phyloP scores from a whole-genome alignment of 495 filamentous ascomycete species.

The Aspergillus olivimuriae region DNA sequence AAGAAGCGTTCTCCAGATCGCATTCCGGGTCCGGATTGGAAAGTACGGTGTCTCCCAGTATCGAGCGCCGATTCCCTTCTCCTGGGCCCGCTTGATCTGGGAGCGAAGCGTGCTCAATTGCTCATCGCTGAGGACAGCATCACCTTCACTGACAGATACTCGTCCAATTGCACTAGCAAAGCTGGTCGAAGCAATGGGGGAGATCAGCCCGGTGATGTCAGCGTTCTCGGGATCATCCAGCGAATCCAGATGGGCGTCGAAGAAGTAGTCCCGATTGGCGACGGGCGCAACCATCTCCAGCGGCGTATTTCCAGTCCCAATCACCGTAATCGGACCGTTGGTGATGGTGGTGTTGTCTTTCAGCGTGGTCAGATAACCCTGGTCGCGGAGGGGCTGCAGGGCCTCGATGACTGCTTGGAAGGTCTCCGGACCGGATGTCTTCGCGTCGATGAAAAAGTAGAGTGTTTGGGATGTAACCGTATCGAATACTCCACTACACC shows the following conservation, averaged over 20 bases:
- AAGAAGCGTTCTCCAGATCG: conserved; percentile 62
- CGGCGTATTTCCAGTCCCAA: conserved; percentile 73
- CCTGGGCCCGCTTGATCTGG: conserved; percentile 56
- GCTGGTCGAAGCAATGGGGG: conserved; percentile 45
- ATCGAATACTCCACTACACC: conserved; percentile 38
- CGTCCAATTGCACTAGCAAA: conserved; percentile 37
- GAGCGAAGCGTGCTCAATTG: conserved; percentile 53
- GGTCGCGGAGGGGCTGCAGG: conserved; percentile 57
- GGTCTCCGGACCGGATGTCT: conserved; percentile 47
- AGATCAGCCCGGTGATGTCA: conserved; percentile 40
- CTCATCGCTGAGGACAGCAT: conserved; percentile 28
- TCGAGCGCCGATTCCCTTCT: conserved; percentile 56
- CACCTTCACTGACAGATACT: conserved; percentile 20
- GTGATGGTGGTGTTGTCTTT: conserved; percentile 42
- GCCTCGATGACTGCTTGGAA: conserved; percentile 53
- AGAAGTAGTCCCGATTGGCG: conserved; percentile 53
- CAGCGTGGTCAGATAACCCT: conserved; percentile 53
- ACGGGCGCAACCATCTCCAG: conserved; percentile 54
- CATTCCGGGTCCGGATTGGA: conserved; percentile 57
- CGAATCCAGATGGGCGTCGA: conserved; percentile 49
- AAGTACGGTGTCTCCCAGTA: conserved; percentile 73
- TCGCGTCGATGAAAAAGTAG: conserved; percentile 68
- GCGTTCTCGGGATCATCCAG: conserved; percentile 35
- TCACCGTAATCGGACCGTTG: conserved; percentile 61
- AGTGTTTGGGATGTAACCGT: conserved; percentile 53